Percentiles rank a stretch among this genome's conserved stretches.
These are phyloP conservation scores for Chloris gayana DNA, from an alignment of 176 grass and related monocot genomes.

Conservation along the genomic window DNA sequence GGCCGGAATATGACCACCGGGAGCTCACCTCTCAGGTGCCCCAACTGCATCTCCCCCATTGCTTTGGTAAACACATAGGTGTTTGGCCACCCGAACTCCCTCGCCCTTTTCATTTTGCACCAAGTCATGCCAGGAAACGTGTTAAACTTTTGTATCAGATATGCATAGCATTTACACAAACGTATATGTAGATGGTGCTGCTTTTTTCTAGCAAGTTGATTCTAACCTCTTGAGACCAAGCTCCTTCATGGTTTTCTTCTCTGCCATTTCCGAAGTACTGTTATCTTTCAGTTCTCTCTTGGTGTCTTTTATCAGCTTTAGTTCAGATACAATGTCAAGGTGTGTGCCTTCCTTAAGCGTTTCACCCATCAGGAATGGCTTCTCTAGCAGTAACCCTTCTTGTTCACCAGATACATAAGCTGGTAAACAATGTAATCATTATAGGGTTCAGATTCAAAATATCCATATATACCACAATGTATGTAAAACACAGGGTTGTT, in stretches of 20 bases:
- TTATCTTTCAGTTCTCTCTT: slow-evolving; percentile 32
- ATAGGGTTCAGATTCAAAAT: background rate
- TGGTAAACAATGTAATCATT: background rate
- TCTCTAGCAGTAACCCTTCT: slow-evolving; percentile 57
- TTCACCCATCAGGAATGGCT: slow-evolving; percentile 49
- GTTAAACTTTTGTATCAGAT: background rate
- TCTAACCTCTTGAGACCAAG: slow-evolving; percentile 65
- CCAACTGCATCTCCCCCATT: slow-evolving; percentile 74
- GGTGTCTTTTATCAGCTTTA: slow-evolving; percentile 50
- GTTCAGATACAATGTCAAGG: slow-evolving; percentile 59
- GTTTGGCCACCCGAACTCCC: slow-evolving; percentile 73
- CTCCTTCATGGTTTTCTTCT: slow-evolving; percentile 69
- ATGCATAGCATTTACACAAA: background rate
- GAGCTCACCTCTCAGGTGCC: slow-evolving; percentile 49
- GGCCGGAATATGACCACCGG: slow-evolving; percentile 65
- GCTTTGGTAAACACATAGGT: slow-evolving; percentile 85
- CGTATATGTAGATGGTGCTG: background rate
- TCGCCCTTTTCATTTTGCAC: slow-evolving; percentile 45
- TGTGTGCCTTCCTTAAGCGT: slow-evolving; percentile 40
- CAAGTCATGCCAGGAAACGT: background rate
- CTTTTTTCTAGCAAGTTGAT: background rate
- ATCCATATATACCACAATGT: background rate
- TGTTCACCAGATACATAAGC: slow-evolving; percentile 54
- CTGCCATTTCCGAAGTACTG: background rate
- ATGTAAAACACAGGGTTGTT: background rate